Evolutionary conservation across 2,329 filamentous ascomycete species (phyloP).

Genomic region (Microcyclosporella mali): DNA sequence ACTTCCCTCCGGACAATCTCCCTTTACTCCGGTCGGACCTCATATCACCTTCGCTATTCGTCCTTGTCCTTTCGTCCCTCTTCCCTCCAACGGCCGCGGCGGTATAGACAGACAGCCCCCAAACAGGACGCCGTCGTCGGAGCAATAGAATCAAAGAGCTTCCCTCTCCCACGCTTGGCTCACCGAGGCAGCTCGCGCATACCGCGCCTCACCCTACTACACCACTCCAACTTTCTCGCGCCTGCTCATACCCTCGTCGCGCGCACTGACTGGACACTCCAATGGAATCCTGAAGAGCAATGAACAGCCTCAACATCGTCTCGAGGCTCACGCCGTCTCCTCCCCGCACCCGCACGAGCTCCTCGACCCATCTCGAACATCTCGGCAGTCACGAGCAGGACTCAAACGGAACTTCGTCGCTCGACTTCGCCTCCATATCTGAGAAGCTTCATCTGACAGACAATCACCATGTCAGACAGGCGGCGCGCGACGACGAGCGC

Average conservation of each 20-base stretch:
- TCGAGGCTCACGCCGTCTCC: slow-evolving; percentile 60
- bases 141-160: too few relatives aligned
- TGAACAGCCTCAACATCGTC: slow-evolving; percentile 96
- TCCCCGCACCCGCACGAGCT: slow-evolving; percentile 43
- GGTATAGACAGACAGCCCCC: too few relatives aligned
- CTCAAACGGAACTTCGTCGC: slow-evolving; percentile 5
- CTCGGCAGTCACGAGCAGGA: slow-evolving; percentile 8
- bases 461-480: slow-evolving; percentile 15
- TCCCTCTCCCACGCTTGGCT: not conserved
- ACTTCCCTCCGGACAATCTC: too few relatives aligned
- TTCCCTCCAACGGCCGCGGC: too few relatives aligned
- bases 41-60: too few relatives aligned
- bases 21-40: too few relatives aligned
- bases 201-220: not conserved
- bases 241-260: not conserved
- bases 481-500: slow-evolving; percentile 14
- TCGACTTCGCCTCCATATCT: slow-evolving; percentile 19
- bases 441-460: slow-evolving; percentile 20
- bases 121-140: not conserved
- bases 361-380: slow-evolving; percentile 19
- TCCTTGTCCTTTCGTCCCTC: too few relatives aligned
- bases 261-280: not conserved
- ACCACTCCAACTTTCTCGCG: not conserved
- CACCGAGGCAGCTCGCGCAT: too few relatives aligned
- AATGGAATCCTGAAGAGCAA: slow-evolving; percentile 44